Percentiles rank a stretch among this genome's conserved stretches.
Conservation (phyloP, 148 eudicot species). For the Camellia japonica region DNA sequence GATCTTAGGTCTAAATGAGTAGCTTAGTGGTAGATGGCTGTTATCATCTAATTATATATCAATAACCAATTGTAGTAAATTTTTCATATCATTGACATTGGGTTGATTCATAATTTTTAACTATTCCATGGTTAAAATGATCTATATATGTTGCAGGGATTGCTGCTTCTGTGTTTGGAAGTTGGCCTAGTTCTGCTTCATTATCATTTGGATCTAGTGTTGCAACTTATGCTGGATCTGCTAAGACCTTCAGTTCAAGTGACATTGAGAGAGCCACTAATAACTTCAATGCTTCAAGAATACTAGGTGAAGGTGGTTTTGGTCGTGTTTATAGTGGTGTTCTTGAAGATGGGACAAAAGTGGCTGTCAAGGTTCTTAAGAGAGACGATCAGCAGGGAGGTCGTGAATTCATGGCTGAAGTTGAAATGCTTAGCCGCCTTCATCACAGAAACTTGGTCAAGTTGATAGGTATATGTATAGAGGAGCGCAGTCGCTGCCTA, state of each 20-base stretch:
- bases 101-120: background rate
- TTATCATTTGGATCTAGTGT: constrained; percentile 62
- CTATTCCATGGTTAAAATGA: background rate
- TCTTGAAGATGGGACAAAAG: constrained; percentile 68
- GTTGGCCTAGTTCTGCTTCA: constrained; percentile 60
- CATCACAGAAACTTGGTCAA: constrained; percentile 93
- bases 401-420: constrained; percentile 90
- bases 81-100: background rate
- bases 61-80: background rate
- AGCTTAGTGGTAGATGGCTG: background rate
- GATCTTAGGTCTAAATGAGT: constrained; percentile 6
- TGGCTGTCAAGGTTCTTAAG: constrained; percentile 88
- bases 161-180: constrained; percentile 50
- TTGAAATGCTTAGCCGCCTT: constrained; percentile 92
- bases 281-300: constrained; percentile 49
- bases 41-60: background rate
- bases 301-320: constrained; percentile 94
- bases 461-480: constrained; percentile 81
- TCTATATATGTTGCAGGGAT: constrained; percentile 37
- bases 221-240: constrained; percentile 69
- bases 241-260: constrained; percentile 61
- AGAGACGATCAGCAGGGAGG: constrained; percentile 91
- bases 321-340: constrained; percentile 79
- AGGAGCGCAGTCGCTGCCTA: constrained; percentile 70
- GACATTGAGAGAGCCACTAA: constrained; percentile 81